Percentiles rank a stretch among this genome's conserved stretches.
These are phyloP conservation scores for Cutaneotrichosporon sp. DNA, from an alignment of 1,284 basidiomycete genomes.

Conservation along the genomic window DNA sequence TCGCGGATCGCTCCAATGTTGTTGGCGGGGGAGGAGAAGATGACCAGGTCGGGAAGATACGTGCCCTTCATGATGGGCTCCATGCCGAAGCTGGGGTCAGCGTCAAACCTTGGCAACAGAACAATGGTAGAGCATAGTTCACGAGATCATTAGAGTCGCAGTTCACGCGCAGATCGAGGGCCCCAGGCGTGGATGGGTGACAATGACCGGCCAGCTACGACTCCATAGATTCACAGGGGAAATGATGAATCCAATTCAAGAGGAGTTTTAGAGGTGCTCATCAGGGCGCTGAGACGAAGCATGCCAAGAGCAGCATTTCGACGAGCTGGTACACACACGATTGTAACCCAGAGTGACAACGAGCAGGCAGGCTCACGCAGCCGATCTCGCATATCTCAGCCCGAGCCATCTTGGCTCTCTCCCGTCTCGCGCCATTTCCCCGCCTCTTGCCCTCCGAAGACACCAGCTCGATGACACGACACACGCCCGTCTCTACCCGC, in stretches of 20 bases:
- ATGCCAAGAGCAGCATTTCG: background rate
- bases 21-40: slow-evolving; percentile 83
- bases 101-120: background rate
- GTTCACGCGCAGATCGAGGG: background rate
- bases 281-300: background rate
- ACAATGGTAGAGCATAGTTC: background rate
- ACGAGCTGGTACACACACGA: background rate
- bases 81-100: slow-evolving; percentile 59
- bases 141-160: background rate
- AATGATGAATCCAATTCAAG: background rate
- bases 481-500: no score
- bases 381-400: no score
- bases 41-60: slow-evolving; percentile 78
- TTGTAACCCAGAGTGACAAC: no score
- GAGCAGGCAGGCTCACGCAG: no score
- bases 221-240: background rate
- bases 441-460: no score
- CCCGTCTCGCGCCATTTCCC: no score
- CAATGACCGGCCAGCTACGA: background rate
- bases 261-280: background rate
- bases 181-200: no score
- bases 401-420: no score
- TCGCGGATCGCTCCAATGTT: slow-evolving; percentile 82
- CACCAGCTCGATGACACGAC: no score
- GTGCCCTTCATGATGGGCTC: slow-evolving; percentile 61